phyloP scores from a whole-genome alignment of 2,329 filamentous ascomycete genomes.

The Ophiocordyceps camponoti-leonardi region DNA sequence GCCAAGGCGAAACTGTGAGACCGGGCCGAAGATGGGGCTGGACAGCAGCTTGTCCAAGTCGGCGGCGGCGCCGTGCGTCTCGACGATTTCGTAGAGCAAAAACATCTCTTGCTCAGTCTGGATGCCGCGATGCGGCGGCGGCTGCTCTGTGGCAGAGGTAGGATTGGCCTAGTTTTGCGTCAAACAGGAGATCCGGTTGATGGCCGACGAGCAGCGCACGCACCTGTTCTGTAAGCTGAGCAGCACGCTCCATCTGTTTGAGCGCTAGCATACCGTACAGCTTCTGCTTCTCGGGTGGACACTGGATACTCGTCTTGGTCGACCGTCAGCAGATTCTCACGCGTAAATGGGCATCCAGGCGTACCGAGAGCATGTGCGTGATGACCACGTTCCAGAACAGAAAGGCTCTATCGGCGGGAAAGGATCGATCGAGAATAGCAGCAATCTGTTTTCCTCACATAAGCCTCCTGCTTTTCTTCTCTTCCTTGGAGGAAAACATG shows the following conservation, averaged over 20 bases:
- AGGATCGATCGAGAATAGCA: constrained; percentile 32
- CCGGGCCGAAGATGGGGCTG: constrained; percentile 22
- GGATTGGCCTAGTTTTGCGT: constrained; percentile 6
- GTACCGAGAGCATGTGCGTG: constrained; percentile 34
- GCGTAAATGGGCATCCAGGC: constrained; percentile 4
- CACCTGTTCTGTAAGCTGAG: constrained; percentile 26
- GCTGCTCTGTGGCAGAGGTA: constrained; percentile 5
- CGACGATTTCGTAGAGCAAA: constrained; percentile 29
- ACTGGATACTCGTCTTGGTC: constrained; percentile 25
- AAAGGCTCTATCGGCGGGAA: constrained; percentile 27
- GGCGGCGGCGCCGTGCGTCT: constrained; percentile 22
- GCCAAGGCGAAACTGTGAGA: constrained; percentile 25
- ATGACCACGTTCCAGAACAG: constrained; percentile 38
- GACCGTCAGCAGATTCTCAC: not conserved
- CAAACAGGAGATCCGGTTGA: not conserved
- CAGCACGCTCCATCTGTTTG: constrained; percentile 33
- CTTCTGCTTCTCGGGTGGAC: constrained; percentile 28
- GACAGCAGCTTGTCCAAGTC: constrained; percentile 22
- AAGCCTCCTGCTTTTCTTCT: not conserved
- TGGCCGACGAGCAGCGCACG: not conserved
- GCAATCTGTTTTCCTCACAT: constrained; percentile 25
- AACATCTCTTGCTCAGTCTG: constrained; percentile 32
- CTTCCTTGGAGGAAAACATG: not conserved
- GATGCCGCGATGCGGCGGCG: constrained; percentile 14
- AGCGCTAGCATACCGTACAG: constrained; percentile 32